Base-by-base conservation (phyloP, 2,329 filamentous ascomycete genomes). In the Geoglossum cookeanum region DNA sequence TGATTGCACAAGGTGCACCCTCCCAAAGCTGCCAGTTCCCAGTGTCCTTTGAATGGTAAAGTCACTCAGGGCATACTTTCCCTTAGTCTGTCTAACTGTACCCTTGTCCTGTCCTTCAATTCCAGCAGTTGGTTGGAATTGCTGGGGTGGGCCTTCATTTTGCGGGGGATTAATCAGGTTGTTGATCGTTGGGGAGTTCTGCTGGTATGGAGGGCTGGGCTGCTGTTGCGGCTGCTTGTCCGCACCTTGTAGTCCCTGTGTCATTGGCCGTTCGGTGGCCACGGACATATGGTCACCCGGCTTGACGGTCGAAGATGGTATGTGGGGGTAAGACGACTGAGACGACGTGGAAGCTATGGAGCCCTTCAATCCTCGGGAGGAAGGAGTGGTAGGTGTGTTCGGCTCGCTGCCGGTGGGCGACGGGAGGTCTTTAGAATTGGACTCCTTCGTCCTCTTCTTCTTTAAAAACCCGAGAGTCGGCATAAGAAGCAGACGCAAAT, bases 371-470 rank as follows among this genome's bases (percentile, higher is more conserved):
- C 71, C 72, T 70, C 72, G 77, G 61, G 73, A 74, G 57, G 74
- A 74, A 61, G 59, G 45, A 17, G 55, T 51, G 17, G 76, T 76
- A 59, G 79, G 77, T 60, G 81, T 82, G 64, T 81, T 73, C 60
- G 80, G 78, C 66, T 80, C 83, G 62, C 76, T 77, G 63, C 84
- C 78, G 67, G 78, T 84, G 63, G 77, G 76, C 66, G 81, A 76
- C 67, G 82, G 80, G 64, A 78, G 30, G 17, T 53, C 78, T 69
- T 87, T 82, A 69, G 80, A 77, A 68, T 83, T 80, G 68, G 82
- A 85, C 76, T 96, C 89, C 81, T 89, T 94, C 74, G 89, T 94
- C 80, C 89, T 84, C 80, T 94, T 95, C 81, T 95, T 97, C 80
- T 96, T 96, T 70, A 97, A 81, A 69, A 96, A 89, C 72, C 88